phyloP scores from a whole-genome alignment of 1,139 yeast genomes.

The Saccharomyces hybrid region DNA sequence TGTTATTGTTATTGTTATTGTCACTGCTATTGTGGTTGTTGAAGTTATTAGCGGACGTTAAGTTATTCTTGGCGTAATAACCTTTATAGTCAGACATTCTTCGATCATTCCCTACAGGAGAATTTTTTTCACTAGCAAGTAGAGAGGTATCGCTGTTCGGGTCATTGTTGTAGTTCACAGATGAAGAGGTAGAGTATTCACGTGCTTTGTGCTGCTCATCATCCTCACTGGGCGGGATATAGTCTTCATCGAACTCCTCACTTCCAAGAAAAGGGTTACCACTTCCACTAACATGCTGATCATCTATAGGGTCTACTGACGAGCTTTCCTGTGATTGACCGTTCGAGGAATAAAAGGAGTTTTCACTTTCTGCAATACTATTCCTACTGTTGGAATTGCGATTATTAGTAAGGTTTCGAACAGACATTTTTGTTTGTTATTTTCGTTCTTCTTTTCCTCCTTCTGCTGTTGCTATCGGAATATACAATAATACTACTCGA shows the following conservation, averaged over 20 bases:
- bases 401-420: neutral
- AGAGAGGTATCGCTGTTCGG: constrained; percentile 16
- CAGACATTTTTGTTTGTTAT: neutral
- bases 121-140: constrained; percentile 9
- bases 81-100: constrained; percentile 27
- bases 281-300: neutral
- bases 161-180: constrained; percentile 8
- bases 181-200: constrained; percentile 9
- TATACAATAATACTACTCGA: neutral
- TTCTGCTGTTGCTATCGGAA: neutral
- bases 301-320: neutral
- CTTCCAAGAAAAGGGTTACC: constrained; percentile 10
- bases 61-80: constrained; percentile 23
- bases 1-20: neutral
- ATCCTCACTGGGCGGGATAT: neutral
- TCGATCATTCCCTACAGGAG: constrained; percentile 6
- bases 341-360: neutral
- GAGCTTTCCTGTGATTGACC: neutral
- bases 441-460: neutral
- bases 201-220: neutral
- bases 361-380: neutral
- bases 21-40: constrained; percentile 4
- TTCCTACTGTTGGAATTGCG: neutral
- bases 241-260: constrained; percentile 13
- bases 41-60: constrained; percentile 4